A percentile compares a stretch with the other conserved stretches of the same genome.
Conservation (phyloP, 73 alveolate species). For the Paramecium bursaria region DNA sequence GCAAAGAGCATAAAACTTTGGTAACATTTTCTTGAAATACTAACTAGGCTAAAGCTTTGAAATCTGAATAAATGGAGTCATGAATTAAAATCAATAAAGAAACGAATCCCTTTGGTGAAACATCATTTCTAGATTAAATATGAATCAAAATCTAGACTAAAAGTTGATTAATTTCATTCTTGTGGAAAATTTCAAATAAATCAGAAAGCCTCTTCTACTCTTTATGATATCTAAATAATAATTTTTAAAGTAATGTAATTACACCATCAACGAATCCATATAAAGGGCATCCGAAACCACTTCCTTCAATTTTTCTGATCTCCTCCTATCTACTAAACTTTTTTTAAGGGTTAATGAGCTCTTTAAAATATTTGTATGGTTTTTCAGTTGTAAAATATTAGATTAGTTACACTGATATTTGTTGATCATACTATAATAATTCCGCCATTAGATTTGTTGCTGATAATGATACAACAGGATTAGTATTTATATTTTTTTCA, state of each 20-base stretch:
- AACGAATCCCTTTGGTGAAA: slow-evolving; percentile 95
- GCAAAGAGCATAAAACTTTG: slow-evolving; percentile 81
- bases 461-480: slow-evolving; percentile 75
- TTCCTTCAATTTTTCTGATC: slow-evolving; percentile 93
- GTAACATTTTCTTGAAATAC: slow-evolving; percentile 88
- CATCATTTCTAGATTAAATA: slow-evolving; percentile 86
- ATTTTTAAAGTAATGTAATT: slow-evolving; percentile 80
- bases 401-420: slow-evolving; percentile 53
- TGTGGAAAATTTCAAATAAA: slow-evolving; percentile 55
- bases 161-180: slow-evolving; percentile 70
- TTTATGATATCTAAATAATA: slow-evolving; percentile 72
- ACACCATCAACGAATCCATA: slow-evolving; percentile 91
- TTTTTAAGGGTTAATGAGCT: slow-evolving; percentile 70
- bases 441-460: slow-evolving; percentile 90
- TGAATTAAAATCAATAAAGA: slow-evolving; percentile 89
- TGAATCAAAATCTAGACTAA: slow-evolving; percentile 83
- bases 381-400: slow-evolving; percentile 33
- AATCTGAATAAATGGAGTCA: slow-evolving; percentile 86
- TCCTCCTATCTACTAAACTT: slow-evolving; percentile 81
- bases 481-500: slow-evolving; percentile 73
- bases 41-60: slow-evolving; percentile 85
- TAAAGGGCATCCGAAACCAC: slow-evolving; percentile 92
- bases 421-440: slow-evolving; percentile 76
- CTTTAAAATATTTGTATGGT: slow-evolving; percentile 54
- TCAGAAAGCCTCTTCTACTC: slow-evolving; percentile 60